Evolutionary conservation across 805 yeast genomes (phyloP).

Genomic region (Myxozyma kluyveri): DNA sequence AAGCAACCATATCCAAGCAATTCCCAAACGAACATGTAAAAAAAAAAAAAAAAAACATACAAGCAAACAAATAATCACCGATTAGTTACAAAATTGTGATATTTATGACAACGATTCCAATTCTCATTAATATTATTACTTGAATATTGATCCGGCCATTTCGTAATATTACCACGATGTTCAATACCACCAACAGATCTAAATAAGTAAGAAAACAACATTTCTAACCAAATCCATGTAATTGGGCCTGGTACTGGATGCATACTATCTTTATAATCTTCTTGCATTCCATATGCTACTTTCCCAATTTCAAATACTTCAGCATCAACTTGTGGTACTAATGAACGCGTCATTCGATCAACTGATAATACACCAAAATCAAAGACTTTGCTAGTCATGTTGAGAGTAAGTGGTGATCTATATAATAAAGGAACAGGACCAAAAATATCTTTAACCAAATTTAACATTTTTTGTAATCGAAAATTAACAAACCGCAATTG

Average conservation of each 20-base stretch:
- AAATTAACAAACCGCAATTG: constrained; percentile 19
- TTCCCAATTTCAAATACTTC: constrained; percentile 20
- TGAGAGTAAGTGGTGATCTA: constrained; percentile 5
- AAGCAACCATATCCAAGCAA: no score
- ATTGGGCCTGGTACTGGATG: constrained; percentile 11
- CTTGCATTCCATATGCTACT: constrained; percentile 4
- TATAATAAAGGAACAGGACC: constrained; percentile 22
- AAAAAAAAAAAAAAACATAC: no score
- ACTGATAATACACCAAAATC: constrained; percentile 6
- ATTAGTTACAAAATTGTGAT: no score
- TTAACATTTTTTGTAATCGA: constrained; percentile 14
- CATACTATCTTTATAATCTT: constrained; percentile 6
- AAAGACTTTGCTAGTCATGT: neutral
- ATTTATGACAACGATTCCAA: neutral
- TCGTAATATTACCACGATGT: constrained; percentile 6
- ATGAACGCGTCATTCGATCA: constrained; percentile 18
- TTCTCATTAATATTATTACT: neutral
- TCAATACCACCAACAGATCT: constrained; percentile 25
- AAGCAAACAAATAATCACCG: no score
- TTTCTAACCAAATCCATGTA: constrained; percentile 16
- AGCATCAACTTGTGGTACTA: constrained; percentile 5
- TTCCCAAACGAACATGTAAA: no score
- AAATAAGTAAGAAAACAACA: constrained; percentile 22
- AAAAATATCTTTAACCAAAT: constrained; percentile 4
- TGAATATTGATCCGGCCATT: constrained; percentile 8